phyloP scores from a whole-genome alignment of 345 rosid species.

The Syzygium grande region DNA sequence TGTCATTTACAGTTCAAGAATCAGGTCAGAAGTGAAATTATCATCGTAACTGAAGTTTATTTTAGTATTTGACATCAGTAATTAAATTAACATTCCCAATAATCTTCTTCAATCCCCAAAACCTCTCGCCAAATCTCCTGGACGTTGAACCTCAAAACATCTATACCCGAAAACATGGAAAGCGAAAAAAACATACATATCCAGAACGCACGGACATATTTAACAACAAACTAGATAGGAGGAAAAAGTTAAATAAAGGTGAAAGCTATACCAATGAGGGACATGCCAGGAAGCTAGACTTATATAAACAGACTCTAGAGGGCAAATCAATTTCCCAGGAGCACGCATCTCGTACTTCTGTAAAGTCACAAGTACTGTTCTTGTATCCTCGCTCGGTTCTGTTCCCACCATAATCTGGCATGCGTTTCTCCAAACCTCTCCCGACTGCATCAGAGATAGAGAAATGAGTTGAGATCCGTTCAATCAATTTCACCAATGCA shows the following conservation, averaged over 20 bases:
- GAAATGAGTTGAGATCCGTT: neutral
- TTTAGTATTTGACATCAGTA: neutral
- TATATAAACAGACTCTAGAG: neutral
- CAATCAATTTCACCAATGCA: neutral
- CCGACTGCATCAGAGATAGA: constrained; percentile 53
- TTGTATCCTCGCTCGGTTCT: constrained; percentile 87
- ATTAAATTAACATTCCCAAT: neutral
- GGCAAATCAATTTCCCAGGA: neutral
- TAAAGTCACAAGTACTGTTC: constrained; percentile 70
- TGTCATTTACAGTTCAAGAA: neutral
- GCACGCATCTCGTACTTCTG: neutral
- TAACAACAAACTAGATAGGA: neutral
- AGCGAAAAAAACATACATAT: neutral
- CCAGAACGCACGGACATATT: neutral
- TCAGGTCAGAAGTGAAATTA: neutral
- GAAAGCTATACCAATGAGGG: neutral
- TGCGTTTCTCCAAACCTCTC: constrained; percentile 79
- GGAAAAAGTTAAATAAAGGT: neutral
- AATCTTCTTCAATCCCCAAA: neutral
- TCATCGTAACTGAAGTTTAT: neutral
- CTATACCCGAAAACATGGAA: neutral
- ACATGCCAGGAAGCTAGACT: neutral
- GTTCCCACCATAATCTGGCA: constrained; percentile 97
- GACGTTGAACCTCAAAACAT: neutral
- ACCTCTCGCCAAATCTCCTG: neutral